phyloP scores from a whole-genome alignment of 495 filamentous ascomycete genomes.

The Xylaria sp. region DNA sequence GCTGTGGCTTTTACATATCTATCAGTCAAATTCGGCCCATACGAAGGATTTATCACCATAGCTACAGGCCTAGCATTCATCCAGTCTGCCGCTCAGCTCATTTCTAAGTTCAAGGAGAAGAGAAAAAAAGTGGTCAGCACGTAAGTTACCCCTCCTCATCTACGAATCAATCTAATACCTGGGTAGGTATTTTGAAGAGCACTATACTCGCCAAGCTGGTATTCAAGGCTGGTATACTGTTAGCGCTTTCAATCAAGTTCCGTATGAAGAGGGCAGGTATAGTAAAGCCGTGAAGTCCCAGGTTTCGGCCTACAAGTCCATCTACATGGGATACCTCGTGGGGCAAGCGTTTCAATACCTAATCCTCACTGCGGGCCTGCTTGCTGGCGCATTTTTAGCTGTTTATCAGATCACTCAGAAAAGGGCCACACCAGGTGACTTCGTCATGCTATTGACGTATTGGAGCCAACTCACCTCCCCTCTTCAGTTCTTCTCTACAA shows the following conservation, averaged over 20 bases:
- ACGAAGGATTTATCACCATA: constrained; percentile 74
- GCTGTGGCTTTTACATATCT: constrained; percentile 72
- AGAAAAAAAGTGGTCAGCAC: constrained; percentile 49
- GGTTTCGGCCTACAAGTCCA: constrained; percentile 47
- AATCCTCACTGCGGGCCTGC: constrained; percentile 67
- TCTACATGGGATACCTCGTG: constrained; percentile 50
- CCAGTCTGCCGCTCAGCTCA: constrained; percentile 64
- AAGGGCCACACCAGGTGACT: constrained; percentile 66
- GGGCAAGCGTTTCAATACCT: constrained; percentile 63
- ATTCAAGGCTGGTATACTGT: constrained; percentile 75
- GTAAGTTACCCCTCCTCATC: constrained; percentile 26
- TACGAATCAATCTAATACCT: constrained; percentile 11
- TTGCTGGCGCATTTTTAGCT: constrained; percentile 70
- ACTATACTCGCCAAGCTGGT: constrained; percentile 66
- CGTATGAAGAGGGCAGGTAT: constrained; percentile 69
- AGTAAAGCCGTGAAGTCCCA: constrained; percentile 54
- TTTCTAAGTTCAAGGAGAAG: constrained; percentile 47
- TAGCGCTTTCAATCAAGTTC: constrained; percentile 73
- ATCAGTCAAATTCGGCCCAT: constrained; percentile 71
- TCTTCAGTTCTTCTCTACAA: constrained; percentile 67
- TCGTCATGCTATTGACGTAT: constrained; percentile 74
- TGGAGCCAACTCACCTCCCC: constrained; percentile 71
- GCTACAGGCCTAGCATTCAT: constrained; percentile 68
- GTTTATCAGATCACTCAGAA: constrained; percentile 68
- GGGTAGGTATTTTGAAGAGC: constrained; percentile 61